Evolutionary conservation across 805 yeast species (phyloP).

Genomic region (Ogataea ramenticola): DNA sequence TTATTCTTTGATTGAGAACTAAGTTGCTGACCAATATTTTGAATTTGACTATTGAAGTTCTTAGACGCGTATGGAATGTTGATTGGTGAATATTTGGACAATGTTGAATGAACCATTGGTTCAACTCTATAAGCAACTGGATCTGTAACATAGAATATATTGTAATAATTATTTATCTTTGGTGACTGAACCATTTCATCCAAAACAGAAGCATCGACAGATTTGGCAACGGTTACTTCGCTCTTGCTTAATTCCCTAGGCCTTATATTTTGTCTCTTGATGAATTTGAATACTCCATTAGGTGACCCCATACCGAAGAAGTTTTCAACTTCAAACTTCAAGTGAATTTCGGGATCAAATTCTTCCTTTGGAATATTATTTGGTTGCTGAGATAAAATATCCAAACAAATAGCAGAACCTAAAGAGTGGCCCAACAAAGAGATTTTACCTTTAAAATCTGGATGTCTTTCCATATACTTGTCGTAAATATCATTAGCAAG

Average conservation of each 20-base stretch:
- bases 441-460: constrained; percentile 70
- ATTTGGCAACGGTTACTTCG: constrained; percentile 4
- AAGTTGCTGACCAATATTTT: constrained; percentile 4
- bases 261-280: constrained; percentile 55
- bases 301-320: constrained; percentile 87
- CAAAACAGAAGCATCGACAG: constrained; percentile 4
- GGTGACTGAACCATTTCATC: constrained; percentile 33
- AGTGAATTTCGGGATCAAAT: constrained; percentile 27
- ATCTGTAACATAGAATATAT: constrained; percentile 84
- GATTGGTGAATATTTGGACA: constrained; percentile 46
- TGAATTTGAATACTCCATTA: constrained; percentile 73
- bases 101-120: constrained; percentile 56
- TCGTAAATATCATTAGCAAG: constrained; percentile 60
- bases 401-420: constrained; percentile 82
- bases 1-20: constrained; percentile 12
- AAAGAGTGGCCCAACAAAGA: constrained; percentile 87
- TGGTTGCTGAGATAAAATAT: constrained; percentile 52
- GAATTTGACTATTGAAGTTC: constrained; percentile 40
- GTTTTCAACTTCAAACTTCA: constrained; percentile 68
- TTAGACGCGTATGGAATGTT: constrained; percentile 47
- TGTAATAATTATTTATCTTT: constrained; percentile 60
- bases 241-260: constrained; percentile 29
- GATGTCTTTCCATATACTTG: constrained; percentile 54
- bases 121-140: constrained; percentile 88
- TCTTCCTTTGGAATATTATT: constrained; percentile 22